Base-by-base conservation (phyloP, 495 filamentous ascomycete genomes). In the Aspergillus nidulans region DNA sequence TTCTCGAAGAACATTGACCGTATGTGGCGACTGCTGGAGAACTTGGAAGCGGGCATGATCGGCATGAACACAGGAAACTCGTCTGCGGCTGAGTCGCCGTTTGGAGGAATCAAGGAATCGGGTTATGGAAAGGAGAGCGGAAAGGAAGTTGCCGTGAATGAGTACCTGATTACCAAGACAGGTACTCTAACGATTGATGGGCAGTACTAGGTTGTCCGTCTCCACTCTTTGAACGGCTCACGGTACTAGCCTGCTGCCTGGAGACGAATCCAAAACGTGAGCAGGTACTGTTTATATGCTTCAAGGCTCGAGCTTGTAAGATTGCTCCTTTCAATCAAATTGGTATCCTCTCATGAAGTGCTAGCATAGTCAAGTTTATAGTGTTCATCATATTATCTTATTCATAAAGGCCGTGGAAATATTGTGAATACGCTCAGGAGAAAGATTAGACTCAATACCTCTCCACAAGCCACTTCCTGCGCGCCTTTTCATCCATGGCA, bases 121-220 rank as follows among this genome's bases (percentile, higher is more conserved):
- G 87, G 87, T 0, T 88, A 88, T 60, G 87, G 87, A 9, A 90
- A 90, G 70, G 87, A 89, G 64, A 84, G 81, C 13, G 86, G 87
- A 16, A 87, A 85, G 64, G 86, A 88, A 51, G 83, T 86, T 23
- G 86, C 86, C 3, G 79, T 89, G 20, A 72, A 79, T 28, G 86
- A 88, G 64, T 90, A 86, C 52, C 66, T 89, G 64, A 77, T 89
- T 21, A 86, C 84, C 1, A 90, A 90, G 71, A 89, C 85, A 2
- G 85, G 83, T 15, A 86, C 83, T 0, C 60, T 88, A 63, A 82
- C 83, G 0, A 59, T 88, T 18, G 82, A 85, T 56, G 82, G 77
- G 5, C 82, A 85, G 30, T 84, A 79, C 60, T 63, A 53, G n/a
- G n/a, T n/a, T n/a, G n/a, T n/a, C n/a, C n/a, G n/a, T n/a, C n/a